phyloP scores from a whole-genome alignment of 352 stramenopile genomes.

The Globisporangium paroecandrum region DNA sequence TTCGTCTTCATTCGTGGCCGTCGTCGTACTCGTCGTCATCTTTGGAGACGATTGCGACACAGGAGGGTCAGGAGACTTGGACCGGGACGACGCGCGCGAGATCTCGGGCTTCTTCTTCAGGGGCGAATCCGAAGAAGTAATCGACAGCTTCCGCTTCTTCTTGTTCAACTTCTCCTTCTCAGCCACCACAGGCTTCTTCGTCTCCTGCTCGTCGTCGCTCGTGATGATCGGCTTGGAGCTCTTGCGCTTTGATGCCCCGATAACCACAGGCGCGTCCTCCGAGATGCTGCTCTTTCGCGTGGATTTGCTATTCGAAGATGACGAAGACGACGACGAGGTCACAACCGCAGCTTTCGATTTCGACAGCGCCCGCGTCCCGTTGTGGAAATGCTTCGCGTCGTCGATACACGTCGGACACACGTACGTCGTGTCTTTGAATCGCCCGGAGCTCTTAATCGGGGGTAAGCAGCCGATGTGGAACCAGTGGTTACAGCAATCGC shows the following conservation, averaged over 20 bases:
- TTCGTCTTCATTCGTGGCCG: constrained; percentile 6
- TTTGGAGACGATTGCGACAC: not conserved
- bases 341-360: constrained; percentile 41
- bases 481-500: constrained; percentile 86
- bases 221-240: constrained; percentile 27
- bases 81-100: constrained; percentile 8
- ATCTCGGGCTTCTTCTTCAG: constrained; percentile 23
- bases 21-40: not conserved
- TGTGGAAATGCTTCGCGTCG: constrained; percentile 70
- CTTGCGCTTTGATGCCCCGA: constrained; percentile 23
- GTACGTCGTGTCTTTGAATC: constrained; percentile 85
- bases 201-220: constrained; percentile 34
- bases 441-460: constrained; percentile 78
- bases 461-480: constrained; percentile 86
- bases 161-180: constrained; percentile 20
- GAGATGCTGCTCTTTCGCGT: constrained; percentile 22
- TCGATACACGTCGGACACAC: constrained; percentile 79
- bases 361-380: constrained; percentile 43
- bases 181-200: not conserved
- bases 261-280: constrained; percentile 10
- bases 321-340: not conserved
- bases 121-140: constrained; percentile 20
- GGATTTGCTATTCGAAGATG: constrained; percentile 10
- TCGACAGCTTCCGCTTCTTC: constrained; percentile 45
- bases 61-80: constrained; percentile 11